Conservation (phyloP, 192 early-diverging fungal genomes). For the Diversispora eburnea region DNA sequence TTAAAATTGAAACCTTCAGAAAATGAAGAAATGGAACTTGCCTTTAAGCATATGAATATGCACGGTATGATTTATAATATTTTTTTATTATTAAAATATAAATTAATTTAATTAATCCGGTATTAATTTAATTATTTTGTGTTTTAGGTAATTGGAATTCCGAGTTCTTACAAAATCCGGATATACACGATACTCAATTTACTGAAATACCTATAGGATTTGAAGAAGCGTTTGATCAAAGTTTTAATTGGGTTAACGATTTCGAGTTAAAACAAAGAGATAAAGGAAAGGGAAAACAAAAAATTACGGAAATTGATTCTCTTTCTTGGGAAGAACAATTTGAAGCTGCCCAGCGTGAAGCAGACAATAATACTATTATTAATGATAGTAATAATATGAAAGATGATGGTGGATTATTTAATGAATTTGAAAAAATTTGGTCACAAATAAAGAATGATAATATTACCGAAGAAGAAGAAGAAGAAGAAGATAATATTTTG, state of each 20-base stretch:
- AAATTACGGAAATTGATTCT: constrained; percentile 39
- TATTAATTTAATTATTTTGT: background rate
- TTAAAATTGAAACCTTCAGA: constrained; percentile 41
- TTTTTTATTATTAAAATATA: background rate
- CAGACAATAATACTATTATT: constrained; percentile 38
- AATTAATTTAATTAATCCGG: constrained; percentile 1
- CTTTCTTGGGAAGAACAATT: constrained; percentile 61
- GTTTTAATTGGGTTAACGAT: constrained; percentile 75
- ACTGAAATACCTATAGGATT: constrained; percentile 50
- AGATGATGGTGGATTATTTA: constrained; percentile 34
- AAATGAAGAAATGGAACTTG: constrained; percentile 42
- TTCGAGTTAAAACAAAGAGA: constrained; percentile 58
- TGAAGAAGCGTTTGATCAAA: constrained; percentile 56
- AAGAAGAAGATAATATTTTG: constrained; percentile 30
- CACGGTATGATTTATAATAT: constrained; percentile 17
- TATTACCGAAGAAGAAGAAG: constrained; percentile 30
- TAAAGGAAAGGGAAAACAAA: constrained; percentile 48
- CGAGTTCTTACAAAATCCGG: constrained; percentile 49
- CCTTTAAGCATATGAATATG: constrained; percentile 33
- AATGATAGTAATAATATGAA: constrained; percentile 48
- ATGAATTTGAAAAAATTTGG: constrained; percentile 53
- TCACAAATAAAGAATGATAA: constrained; percentile 44
- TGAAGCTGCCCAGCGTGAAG: constrained; percentile 43
- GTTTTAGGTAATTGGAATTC: constrained; percentile 42
- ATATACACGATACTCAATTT: constrained; percentile 29